Evolutionary conservation across 2,329 filamentous ascomycete species (phyloP).

Genomic region (Phaeomoniella chlamydospora): DNA sequence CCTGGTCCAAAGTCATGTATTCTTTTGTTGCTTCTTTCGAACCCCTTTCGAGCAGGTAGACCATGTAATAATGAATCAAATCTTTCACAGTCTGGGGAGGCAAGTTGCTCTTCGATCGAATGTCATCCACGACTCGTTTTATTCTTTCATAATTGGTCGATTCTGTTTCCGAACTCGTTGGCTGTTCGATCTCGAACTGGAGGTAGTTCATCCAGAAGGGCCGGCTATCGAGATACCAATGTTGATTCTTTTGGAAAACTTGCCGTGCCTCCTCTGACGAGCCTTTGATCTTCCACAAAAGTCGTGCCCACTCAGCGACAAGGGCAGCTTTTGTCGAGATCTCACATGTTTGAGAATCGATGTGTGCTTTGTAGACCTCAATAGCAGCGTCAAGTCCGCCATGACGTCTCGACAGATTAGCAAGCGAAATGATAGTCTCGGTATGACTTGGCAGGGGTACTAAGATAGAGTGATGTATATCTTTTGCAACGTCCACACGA

Average conservation of each 20-base stretch:
- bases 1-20: constrained; percentile 67
- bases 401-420: constrained; percentile 73
- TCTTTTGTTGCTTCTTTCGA: constrained; percentile 73
- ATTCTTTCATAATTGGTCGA: constrained; percentile 55
- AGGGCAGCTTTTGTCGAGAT: constrained; percentile 73
- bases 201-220: constrained; percentile 87
- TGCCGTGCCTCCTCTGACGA: constrained; percentile 66
- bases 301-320: constrained; percentile 72
- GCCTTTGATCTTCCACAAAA: constrained; percentile 80
- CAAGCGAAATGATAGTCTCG: constrained; percentile 77
- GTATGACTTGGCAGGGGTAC: constrained; percentile 64
- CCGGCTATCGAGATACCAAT: constrained; percentile 72
- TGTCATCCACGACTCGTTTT: constrained; percentile 57
- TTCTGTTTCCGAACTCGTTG: constrained; percentile 51
- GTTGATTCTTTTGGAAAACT: constrained; percentile 67
- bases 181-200: constrained; percentile 75
- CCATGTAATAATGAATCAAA: constrained; percentile 63
- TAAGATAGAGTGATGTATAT: constrained; percentile 73
- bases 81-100: constrained; percentile 55
- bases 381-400: constrained; percentile 73
- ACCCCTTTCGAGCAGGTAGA: constrained; percentile 70
- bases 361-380: constrained; percentile 64
- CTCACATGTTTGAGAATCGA: constrained; percentile 58
- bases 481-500: constrained; percentile 62
- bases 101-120: constrained; percentile 58